These are phyloP conservation scores for Pterulicium gracile DNA, from an alignment of 1,284 basidiomycete genomes.

Conservation along the genomic window DNA sequence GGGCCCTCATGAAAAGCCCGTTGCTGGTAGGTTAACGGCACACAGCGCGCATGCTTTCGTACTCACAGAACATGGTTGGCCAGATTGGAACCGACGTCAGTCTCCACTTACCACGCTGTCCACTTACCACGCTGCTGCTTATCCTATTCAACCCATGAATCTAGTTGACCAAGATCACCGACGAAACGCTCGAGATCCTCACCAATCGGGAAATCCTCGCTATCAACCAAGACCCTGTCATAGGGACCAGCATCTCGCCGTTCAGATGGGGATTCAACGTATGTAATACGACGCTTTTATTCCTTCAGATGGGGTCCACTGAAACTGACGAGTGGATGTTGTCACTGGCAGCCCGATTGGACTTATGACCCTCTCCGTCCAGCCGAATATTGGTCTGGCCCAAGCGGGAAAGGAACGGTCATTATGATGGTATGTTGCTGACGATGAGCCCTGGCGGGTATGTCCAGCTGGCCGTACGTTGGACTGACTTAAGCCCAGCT, in stretches of 20 bases:
- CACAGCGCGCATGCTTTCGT: neutral
- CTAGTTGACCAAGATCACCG: conserved; percentile 38
- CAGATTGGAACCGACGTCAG: conserved; percentile 26
- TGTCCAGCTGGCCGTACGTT: neutral
- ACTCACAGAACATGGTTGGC: conserved; percentile 3
- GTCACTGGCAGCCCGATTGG: conserved; percentile 34
- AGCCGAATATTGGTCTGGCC: conserved; percentile 50
- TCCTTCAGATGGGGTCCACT: neutral
- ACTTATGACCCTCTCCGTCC: conserved; percentile 37
- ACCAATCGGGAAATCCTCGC: conserved; percentile 55
- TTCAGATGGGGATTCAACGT: conserved; percentile 61
- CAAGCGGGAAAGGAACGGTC: conserved; percentile 40
- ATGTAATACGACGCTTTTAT: conserved; percentile 12
- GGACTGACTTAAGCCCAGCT: too few relatives aligned
- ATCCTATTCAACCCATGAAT: neutral
- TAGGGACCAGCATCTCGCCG: conserved; percentile 48
- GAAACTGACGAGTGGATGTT: neutral
- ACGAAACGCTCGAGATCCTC: conserved; percentile 41
- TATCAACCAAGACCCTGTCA: conserved; percentile 57
- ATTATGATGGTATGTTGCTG: conserved; percentile 49
- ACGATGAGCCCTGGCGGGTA: too few relatives aligned
- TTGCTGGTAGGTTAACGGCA: conserved; percentile 24
- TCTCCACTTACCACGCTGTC: conserved; percentile 3
- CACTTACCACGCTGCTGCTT: neutral
- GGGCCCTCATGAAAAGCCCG: conserved; percentile 38